A percentile compares a stretch with the other conserved stretches of the same genome.
Conservation (phyloP, 1,284 basidiomycete genomes). For the Hypsizygus ulmarius region DNA sequence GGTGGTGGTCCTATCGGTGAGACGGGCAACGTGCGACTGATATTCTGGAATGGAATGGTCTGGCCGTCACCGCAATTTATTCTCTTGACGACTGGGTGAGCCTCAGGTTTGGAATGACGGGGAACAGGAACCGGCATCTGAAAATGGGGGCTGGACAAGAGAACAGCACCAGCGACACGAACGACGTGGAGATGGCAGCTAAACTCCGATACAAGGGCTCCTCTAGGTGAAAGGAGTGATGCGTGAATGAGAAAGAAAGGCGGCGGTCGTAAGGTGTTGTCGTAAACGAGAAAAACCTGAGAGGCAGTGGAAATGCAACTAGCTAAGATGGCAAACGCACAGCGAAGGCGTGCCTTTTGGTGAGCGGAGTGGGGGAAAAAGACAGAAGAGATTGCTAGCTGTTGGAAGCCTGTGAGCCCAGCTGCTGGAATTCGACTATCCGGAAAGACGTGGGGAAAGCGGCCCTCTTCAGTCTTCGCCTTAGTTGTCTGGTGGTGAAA, state of each 20-base stretch:
- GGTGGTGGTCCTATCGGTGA: conserved; percentile 59
- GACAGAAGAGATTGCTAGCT: conserved; percentile 31
- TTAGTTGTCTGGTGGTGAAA: conserved; percentile 35
- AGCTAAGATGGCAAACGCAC: conserved; percentile 72
- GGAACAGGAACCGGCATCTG: conserved; percentile 85
- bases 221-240: conserved; percentile 35
- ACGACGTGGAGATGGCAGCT: conserved; percentile 36
- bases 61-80: conserved; percentile 41
- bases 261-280: conserved; percentile 56
- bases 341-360: conserved; percentile 90
- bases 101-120: conserved; percentile 49
- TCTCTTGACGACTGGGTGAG: conserved; percentile 65
- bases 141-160: conserved; percentile 36
- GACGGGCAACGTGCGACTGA: conserved; percentile 55
- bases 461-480: conserved; percentile 41
- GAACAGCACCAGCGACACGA: conserved; percentile 39
- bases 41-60: conserved; percentile 44
- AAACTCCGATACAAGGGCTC: conserved; percentile 38
- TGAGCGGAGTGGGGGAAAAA: conserved; percentile 29
- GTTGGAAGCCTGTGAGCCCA: conserved; percentile 26
- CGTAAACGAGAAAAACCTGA: conserved; percentile 40
- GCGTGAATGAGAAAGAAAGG: conserved; percentile 34
- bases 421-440: conserved; percentile 27
- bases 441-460: conserved; percentile 25
- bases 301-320: conserved; percentile 27